These are phyloP conservation scores for Flaveria brownii DNA, from an alignment of 129 eudicot species.

Conservation along the genomic window DNA sequence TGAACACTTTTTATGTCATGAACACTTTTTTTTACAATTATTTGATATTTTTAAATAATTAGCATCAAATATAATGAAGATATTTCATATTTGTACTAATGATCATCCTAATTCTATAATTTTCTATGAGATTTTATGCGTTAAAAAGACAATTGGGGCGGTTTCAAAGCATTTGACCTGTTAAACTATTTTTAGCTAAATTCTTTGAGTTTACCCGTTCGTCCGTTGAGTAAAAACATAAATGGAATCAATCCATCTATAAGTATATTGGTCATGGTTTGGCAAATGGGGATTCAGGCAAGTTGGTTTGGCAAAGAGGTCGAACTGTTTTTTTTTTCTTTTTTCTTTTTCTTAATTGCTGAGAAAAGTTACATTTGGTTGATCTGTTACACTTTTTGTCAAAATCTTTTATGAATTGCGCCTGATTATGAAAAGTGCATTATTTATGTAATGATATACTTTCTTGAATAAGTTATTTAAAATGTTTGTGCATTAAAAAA, in stretches of 20 bases:
- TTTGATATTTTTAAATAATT: too few species aligned
- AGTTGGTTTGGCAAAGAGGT: neutral
- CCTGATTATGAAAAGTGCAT: too few species aligned
- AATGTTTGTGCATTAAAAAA: neutral
- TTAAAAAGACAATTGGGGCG: neutral
- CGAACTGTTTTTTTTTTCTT: neutral
- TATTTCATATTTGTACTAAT: too few species aligned
- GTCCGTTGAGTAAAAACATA: too few species aligned
- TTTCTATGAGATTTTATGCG: neutral
- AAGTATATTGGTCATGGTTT: neutral
- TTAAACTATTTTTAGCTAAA: neutral
- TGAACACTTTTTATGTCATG: neutral
- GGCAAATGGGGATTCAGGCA: neutral
- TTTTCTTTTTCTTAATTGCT: too few species aligned
- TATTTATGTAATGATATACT: too few species aligned
- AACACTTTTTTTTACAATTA: neutral
- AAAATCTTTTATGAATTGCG: neutral
- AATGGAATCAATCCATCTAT: neutral
- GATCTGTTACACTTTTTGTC: neutral
- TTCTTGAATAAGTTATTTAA: neutral
- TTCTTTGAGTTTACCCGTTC: neutral
- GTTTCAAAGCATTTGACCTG: neutral
- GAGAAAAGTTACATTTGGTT: neutral
- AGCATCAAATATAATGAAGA: neutral
- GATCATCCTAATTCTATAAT: too few species aligned